These are phyloP conservation scores for Suhomyces coccinellae DNA, from an alignment of 1,139 yeast species.

Conservation along the genomic window DNA sequence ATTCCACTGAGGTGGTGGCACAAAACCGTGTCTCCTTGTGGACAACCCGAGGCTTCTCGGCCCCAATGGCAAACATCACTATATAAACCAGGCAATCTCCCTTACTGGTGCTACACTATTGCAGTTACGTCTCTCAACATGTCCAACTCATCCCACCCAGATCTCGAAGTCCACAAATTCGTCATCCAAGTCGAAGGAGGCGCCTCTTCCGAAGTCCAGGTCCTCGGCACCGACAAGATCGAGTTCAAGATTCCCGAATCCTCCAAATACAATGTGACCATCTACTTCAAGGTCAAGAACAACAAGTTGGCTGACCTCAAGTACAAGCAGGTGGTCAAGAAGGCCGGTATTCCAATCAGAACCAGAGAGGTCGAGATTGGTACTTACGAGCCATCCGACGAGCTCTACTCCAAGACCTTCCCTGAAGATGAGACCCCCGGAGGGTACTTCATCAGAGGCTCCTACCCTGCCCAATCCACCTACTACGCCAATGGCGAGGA, in stretches of 20 bases:
- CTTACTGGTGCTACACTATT: neutral
- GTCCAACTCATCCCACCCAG: slow-evolving; percentile 25
- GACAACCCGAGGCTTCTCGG: slow-evolving; percentile 3
- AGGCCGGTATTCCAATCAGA: slow-evolving; percentile 40
- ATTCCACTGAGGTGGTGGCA: slow-evolving; percentile 4
- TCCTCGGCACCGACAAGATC: slow-evolving; percentile 32
- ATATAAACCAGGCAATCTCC: neutral
- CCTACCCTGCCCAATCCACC: slow-evolving; percentile 34
- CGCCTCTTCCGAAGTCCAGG: slow-evolving; percentile 29
- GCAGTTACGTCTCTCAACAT: slow-evolving; percentile 4
- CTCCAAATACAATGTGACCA: slow-evolving; percentile 35
- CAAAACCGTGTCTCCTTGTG: slow-evolving; percentile 4
- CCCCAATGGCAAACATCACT: neutral
- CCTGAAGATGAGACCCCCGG: slow-evolving; percentile 43
- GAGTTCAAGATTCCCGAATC: slow-evolving; percentile 41
- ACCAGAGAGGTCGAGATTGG: slow-evolving; percentile 35
- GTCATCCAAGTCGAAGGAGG: slow-evolving; percentile 34
- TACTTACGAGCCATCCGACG: slow-evolving; percentile 33
- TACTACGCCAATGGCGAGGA: slow-evolving; percentile 36
- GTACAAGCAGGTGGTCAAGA: slow-evolving; percentile 41
- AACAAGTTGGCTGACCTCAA: slow-evolving; percentile 33
- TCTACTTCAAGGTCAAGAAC: slow-evolving; percentile 37
- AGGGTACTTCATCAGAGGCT: slow-evolving; percentile 44
- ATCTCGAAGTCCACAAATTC: slow-evolving; percentile 37
- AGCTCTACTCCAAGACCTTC: slow-evolving; percentile 29